phyloP scores from a whole-genome alignment of 352 stramenopile species.

The Peronospora destructor region DNA sequence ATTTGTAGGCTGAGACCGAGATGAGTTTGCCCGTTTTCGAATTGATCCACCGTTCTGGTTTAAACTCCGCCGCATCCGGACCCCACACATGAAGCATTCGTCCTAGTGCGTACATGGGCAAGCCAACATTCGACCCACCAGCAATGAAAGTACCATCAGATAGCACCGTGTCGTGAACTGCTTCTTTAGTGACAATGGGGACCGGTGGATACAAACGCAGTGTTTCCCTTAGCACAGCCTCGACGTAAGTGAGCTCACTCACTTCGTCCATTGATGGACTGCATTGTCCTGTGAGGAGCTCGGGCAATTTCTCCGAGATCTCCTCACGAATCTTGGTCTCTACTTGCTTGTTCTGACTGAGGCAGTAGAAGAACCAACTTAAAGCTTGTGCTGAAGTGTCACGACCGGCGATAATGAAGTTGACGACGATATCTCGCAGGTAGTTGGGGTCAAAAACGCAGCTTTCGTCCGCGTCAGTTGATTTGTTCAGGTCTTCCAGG shows the following conservation, averaged over 20 bases:
- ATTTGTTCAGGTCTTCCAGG: slow-evolving; percentile 25
- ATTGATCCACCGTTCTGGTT: slow-evolving; percentile 64
- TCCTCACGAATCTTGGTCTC: slow-evolving; percentile 42
- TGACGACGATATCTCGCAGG: slow-evolving; percentile 69
- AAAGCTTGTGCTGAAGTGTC: slow-evolving; percentile 73
- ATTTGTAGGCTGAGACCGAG: slow-evolving; percentile 49
- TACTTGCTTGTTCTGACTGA: slow-evolving; percentile 44
- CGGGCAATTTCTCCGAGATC: slow-evolving; percentile 25
- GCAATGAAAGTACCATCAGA: slow-evolving; percentile 59
- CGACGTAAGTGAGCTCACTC: slow-evolving; percentile 38
- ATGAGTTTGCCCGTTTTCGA: slow-evolving; percentile 24
- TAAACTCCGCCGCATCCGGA: slow-evolving; percentile 44
- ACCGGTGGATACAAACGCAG: slow-evolving; percentile 64
- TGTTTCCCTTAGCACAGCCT: slow-evolving; percentile 48
- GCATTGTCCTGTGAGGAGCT: slow-evolving; percentile 7
- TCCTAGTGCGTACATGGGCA: slow-evolving; percentile 49
- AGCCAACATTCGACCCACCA: no score
- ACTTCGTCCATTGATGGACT: slow-evolving; percentile 39
- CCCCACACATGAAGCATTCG: slow-evolving; percentile 60
- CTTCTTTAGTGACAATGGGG: slow-evolving; percentile 30
- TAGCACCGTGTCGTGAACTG: slow-evolving; percentile 21
- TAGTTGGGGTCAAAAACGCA: slow-evolving; percentile 34
- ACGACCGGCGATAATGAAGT: slow-evolving; percentile 68
- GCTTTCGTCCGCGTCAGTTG: slow-evolving; percentile 8
- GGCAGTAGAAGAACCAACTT: slow-evolving; percentile 64